phyloP scores from a whole-genome alignment of 176 grass and related monocot genomes.

The Calamus simplicifolius region DNA sequence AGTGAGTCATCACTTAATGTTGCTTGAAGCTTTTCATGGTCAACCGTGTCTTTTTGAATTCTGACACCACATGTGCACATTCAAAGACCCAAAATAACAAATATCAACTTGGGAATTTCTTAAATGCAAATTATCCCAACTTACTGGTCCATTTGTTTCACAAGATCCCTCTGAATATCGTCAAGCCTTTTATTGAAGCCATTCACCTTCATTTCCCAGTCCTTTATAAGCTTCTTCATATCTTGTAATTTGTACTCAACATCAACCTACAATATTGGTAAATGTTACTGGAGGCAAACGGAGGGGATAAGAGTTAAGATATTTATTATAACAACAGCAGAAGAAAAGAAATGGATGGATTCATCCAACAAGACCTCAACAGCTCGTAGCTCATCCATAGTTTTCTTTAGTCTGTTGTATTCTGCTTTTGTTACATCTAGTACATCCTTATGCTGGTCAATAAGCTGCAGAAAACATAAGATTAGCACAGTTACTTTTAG shows the following conservation, averaged over 20 bases:
- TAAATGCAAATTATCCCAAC: constrained; percentile 23
- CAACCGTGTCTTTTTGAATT: constrained; percentile 81
- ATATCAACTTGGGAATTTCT: background rate
- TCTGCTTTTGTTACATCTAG: constrained; percentile 85
- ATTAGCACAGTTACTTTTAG: background rate
- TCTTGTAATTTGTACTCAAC: constrained; percentile 79
- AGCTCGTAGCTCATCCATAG: constrained; percentile 72
- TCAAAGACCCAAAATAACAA: background rate
- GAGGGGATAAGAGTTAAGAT: constrained; percentile 9
- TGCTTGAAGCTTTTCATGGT: constrained; percentile 76
- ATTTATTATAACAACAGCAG: constrained; percentile 2
- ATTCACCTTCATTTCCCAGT: constrained; percentile 78
- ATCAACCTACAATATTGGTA: constrained; percentile 52
- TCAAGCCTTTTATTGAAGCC: constrained; percentile 64
- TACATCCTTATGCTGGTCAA: constrained; percentile 68
- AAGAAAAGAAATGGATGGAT: background rate
- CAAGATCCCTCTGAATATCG: constrained; percentile 56
- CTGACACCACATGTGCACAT: constrained; percentile 29
- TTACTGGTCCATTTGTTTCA: constrained; percentile 85
- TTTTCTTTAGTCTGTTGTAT: constrained; percentile 75
- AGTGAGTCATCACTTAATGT: constrained; percentile 52
- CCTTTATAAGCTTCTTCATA: constrained; percentile 57
- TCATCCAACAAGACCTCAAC: constrained; percentile 41
- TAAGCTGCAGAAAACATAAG: constrained; percentile 48
- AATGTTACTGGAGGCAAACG: background rate